Base-by-base conservation (phyloP, 768 basidiomycete genomes). In the Leccinum boreale region DNA sequence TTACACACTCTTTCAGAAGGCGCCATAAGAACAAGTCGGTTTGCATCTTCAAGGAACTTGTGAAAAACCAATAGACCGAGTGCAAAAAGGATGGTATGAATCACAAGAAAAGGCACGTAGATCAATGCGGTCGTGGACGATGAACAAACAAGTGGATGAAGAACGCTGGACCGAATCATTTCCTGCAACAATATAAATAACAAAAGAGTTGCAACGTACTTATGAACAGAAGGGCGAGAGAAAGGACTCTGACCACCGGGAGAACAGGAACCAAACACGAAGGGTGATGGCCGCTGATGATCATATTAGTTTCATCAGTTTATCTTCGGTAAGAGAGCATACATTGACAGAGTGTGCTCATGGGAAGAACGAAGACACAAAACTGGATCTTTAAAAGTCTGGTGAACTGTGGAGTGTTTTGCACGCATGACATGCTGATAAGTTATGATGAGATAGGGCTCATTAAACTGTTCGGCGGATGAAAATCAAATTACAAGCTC, bases 1-100 rank as follows among this genome's bases (percentile, higher is more conserved):
- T 36, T 31, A 56, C 57, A 5, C 29, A 64, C 65, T 67, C 65
- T 58, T 66, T 66, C 3, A 67, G 4, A 24, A 67, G 55, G 5
- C 60, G 53, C 58, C 56, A 56, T 8, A 62, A 15, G 23, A 67
- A 50, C 4, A 49, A 49, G 9, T 64, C 21, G 5, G 44, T 55
- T 21, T 51, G 48, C 52, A 46, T 55, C 10, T 35, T 42, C 12
- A 33, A 51, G n/a, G 65, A 45, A 33, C 56, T 66, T 31, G 39
- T 42, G 17, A 56, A n/a, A 53, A 66, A 60, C 24, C 50, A 53
- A 36, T 61, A 61, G 36, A 57, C 35, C 19, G n/a, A 66, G 49
- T 7, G n/a, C 15, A 44, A 66, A 63, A 28, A 63, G 42, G 21
- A 57, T 6, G 47, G 36, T 58, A 28, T 66, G 58, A 19, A 57